Base-by-base conservation (phyloP, 257 asterid genomes). In the Thymus quinquecostatus region DNA sequence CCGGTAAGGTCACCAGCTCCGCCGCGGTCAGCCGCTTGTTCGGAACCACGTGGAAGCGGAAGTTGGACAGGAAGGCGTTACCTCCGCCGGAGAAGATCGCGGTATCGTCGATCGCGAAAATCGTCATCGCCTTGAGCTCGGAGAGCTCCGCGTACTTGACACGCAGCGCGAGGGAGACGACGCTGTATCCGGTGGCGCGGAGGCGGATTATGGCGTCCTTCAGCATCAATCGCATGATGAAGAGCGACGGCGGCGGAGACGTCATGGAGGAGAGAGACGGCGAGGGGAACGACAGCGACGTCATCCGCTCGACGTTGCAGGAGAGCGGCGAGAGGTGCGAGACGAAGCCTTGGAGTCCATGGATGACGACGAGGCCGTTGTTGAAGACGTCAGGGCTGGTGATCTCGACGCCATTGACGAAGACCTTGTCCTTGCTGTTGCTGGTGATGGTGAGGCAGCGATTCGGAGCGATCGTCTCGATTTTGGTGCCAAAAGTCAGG, bases 401-500 rank as follows among this genome's bases (percentile, higher is more conserved):
- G 74, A 89, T 82, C 79, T 85, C 83, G 66, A 84, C 80, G 32
- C 94, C 94, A 48, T 89, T 84, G 76, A 88, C 85, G 79, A 80
- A 88, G 45, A 86, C 71, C 82, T 77, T 79, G 10, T 60, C 80
- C 75, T 81, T 70, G 75, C 64, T 55, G 67, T 77, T 43, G 61
- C 72, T 66, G 57, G 96, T 91, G 84, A 91, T 60, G 0, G 97
- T 91, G 54, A 91, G 85, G 79, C 95, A 89, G 58, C 94, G 86
- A 62, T 86, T 86, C 12, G 86, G 81, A 38, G 95, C 89, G 38
- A 87, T 74, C 2, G 96, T 88, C 60, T 90, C 97, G 67, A 90
- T 82, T 70, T 92, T 92, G 50, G 97, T 90, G 0, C 97, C 98
- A 62, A 90, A 92, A 3, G 89, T 82, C 29, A 92, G 81, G 10